phyloP scores from a whole-genome alignment of 805 yeast species.

The Vanderwaltozyma verrucispora region DNA sequence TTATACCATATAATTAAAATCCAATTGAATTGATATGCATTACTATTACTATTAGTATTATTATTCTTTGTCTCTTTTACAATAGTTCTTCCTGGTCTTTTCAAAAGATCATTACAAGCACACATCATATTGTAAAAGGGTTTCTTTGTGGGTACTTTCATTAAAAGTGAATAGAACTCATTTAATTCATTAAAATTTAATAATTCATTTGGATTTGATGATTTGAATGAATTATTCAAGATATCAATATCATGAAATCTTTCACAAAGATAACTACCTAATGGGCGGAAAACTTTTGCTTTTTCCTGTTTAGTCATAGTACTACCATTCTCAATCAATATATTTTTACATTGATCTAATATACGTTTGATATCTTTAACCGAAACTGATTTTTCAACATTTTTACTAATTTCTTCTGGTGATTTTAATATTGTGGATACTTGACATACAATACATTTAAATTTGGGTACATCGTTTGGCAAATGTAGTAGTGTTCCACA shows the following conservation, averaged over 20 bases:
- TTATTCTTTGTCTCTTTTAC: too few species aligned
- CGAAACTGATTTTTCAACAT: slow-evolving; percentile 1
- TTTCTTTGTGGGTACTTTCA: slow-evolving; percentile 45
- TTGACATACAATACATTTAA: slow-evolving; percentile 53
- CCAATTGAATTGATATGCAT: slow-evolving; percentile 37
- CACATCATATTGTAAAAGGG: slow-evolving; percentile 48
- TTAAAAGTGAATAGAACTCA: slow-evolving; percentile 36
- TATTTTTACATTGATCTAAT: slow-evolving; percentile 3
- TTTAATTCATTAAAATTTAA: slow-evolving; percentile 40
- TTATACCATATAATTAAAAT: slow-evolving; percentile 56
- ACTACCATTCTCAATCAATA: slow-evolving; percentile 1
- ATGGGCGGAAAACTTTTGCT: slow-evolving; percentile 35
- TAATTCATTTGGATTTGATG: slow-evolving; percentile 11
- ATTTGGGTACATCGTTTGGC: slow-evolving; percentile 30
- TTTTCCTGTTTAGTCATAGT: slow-evolving; percentile 4
- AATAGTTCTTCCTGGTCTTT: slow-evolving; percentile 33
- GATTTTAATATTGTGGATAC: slow-evolving; percentile 31
- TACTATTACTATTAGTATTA: not conserved
- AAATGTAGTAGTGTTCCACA: slow-evolving; percentile 37
- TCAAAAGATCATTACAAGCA: slow-evolving; percentile 42
- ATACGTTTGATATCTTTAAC: slow-evolving; percentile 3
- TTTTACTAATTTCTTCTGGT: not conserved
- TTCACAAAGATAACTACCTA: slow-evolving; percentile 37
- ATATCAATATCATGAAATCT: slow-evolving; percentile 39
- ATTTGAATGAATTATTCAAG: slow-evolving; percentile 45